These are phyloP conservation scores for Salix udensis DNA, from an alignment of 345 rosid species.

Conservation along the genomic window DNA sequence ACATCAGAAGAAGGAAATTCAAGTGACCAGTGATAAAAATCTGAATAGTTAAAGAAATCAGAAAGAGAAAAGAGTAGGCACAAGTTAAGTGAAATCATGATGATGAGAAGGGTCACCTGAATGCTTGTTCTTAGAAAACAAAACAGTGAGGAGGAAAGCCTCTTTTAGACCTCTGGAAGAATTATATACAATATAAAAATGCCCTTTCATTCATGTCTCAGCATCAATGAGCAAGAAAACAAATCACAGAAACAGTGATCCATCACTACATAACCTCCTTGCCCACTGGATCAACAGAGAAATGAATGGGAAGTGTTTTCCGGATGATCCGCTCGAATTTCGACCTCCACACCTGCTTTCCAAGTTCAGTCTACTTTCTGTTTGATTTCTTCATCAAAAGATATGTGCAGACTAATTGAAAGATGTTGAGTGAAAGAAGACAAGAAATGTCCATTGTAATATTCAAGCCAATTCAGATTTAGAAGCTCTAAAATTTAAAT, in stretches of 20 bases:
- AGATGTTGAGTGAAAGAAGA: not conserved
- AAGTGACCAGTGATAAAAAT: not conserved
- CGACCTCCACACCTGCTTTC: conserved; percentile 65
- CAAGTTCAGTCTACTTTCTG: conserved; percentile 10
- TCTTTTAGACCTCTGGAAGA: not conserved
- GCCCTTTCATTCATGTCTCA: conserved; percentile 2
- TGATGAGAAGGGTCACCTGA: not conserved
- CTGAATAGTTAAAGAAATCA: not conserved
- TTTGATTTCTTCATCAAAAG: not conserved
- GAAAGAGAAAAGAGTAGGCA: not conserved
- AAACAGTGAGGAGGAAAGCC: not conserved
- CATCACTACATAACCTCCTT: conserved; percentile 64
- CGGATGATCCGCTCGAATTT: conserved; percentile 47
- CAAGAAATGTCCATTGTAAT: not conserved
- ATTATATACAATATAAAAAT: not conserved
- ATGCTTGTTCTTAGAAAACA: not conserved
- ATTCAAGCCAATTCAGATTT: not conserved
- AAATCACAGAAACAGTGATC: conserved; percentile 3
- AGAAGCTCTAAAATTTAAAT: not conserved
- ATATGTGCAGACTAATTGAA: not conserved
- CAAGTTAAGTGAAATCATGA: not conserved
- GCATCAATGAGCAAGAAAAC: conserved; percentile 12
- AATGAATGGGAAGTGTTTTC: conserved; percentile 49
- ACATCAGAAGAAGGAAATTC: not conserved
- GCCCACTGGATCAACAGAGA: conserved; percentile 78